A percentile compares a stretch with the other conserved stretches of the same genome.
Conservation (phyloP, 371 early-diverging fungal species). For the Chytridiales sp. region DNA sequence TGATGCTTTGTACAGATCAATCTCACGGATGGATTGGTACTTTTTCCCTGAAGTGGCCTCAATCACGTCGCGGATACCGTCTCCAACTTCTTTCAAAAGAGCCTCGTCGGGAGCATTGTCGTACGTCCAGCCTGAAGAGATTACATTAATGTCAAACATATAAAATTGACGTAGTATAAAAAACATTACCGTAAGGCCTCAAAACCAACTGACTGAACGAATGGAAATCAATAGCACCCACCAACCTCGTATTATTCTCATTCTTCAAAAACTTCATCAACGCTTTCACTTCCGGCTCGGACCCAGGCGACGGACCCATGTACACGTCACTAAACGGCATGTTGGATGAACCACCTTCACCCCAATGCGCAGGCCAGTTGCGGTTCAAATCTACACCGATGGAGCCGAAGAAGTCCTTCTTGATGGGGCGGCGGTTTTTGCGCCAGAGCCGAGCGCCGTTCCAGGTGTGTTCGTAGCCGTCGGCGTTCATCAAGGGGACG, state of each 20-base stretch:
- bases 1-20: slow-evolving; percentile 52
- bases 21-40: slow-evolving; percentile 41
- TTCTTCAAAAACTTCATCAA: slow-evolving; percentile 44
- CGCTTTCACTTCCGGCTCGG: slow-evolving; percentile 60
- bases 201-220: slow-evolving; percentile 48
- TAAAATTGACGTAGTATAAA: no score
- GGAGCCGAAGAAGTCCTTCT: slow-evolving; percentile 30
- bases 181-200: slow-evolving; percentile 32
- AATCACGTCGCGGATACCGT: slow-evolving; percentile 37
- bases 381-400: slow-evolving; percentile 43
- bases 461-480: slow-evolving; percentile 62
- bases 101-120: slow-evolving; percentile 34
- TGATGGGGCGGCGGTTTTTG: slow-evolving; percentile 52
- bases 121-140: slow-evolving; percentile 49
- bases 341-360: slow-evolving; percentile 51
- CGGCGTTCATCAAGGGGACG: slow-evolving; percentile 61
- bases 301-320: slow-evolving; percentile 52
- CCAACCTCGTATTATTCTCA: slow-evolving; percentile 41
- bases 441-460: slow-evolving; percentile 57
- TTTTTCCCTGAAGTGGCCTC: slow-evolving; percentile 39
- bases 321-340: slow-evolving; percentile 56
- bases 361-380: slow-evolving; percentile 62
- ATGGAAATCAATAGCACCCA: slow-evolving; percentile 63
- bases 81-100: slow-evolving; percentile 30
- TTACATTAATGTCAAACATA: slow-evolving; percentile 4